phyloP scores from a whole-genome alignment of 345 rosid species.

The Hibiscus tridactylites region DNA sequence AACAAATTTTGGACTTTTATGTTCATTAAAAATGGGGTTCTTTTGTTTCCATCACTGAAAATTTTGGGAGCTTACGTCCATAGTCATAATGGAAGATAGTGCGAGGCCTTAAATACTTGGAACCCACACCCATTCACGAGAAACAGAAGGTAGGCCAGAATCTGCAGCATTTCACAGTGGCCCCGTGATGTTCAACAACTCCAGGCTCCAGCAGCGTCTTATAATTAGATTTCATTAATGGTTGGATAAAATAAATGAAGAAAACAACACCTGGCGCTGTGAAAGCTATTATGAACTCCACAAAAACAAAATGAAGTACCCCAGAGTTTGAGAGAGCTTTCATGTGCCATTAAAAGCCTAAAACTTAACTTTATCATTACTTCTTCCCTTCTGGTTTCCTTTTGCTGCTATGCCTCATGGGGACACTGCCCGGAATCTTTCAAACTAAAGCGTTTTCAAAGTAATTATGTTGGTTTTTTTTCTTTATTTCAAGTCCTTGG shows the following conservation, averaged over 20 bases:
- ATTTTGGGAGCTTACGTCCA: not conserved
- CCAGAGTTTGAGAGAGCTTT: not conserved
- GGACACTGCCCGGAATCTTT: too few relatives aligned
- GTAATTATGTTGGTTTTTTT: too few relatives aligned
- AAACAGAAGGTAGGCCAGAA: not conserved
- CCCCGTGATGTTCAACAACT: not conserved
- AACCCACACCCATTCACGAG: slow-evolving; percentile 8
- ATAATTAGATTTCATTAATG: slow-evolving; percentile 8
- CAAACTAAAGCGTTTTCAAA: too few relatives aligned
- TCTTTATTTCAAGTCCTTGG: not conserved
- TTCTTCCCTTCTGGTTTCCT: not conserved
- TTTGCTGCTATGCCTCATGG: not conserved
- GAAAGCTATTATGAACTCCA: not conserved
- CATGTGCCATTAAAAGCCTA: slow-evolving; percentile 6
- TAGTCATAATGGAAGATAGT: slow-evolving; percentile 5
- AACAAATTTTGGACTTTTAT: not conserved
- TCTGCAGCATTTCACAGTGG: slow-evolving; percentile 11
- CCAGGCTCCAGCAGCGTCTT: not conserved
- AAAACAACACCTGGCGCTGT: not conserved
- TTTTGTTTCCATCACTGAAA: not conserved
- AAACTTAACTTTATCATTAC: not conserved
- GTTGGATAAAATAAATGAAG: not conserved
- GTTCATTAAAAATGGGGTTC: not conserved
- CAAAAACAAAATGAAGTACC: not conserved
- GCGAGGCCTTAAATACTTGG: not conserved